These are phyloP conservation scores for Fusarium equiseti DNA, from an alignment of 2,329 filamentous ascomycete species.

Conservation along the genomic window DNA sequence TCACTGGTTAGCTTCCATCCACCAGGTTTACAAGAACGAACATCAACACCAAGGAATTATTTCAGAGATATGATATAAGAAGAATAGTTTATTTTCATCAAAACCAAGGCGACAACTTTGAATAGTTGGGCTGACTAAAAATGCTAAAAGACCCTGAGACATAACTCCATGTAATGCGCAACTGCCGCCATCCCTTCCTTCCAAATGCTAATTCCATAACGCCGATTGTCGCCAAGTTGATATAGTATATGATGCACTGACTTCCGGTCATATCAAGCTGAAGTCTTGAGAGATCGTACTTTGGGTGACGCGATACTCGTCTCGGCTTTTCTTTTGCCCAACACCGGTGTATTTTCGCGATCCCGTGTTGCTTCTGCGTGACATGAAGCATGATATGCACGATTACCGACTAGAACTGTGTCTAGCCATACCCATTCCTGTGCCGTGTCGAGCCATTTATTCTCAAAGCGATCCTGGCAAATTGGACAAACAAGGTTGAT, in stretches of 20 bases:
- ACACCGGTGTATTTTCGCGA: conserved; percentile 64
- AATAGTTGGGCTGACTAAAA: conserved; percentile 10
- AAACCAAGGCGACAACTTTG: conserved; percentile 3
- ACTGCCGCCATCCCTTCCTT: conserved; percentile 12
- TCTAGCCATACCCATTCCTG: conserved; percentile 99
- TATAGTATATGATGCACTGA: conserved; percentile 7
- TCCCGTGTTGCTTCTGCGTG: conserved; percentile 84
- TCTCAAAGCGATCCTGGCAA: conserved; percentile 95
- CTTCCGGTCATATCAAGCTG: conserved; percentile 39
- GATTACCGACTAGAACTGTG: conserved; percentile 79
- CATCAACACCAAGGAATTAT: not conserved
- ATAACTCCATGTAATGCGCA: conserved; percentile 40
- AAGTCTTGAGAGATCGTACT: conserved; percentile 53
- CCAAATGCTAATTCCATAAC: conserved; percentile 35
- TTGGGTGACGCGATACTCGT: conserved; percentile 59
- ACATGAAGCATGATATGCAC: conserved; percentile 91
- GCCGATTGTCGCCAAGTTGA: conserved; percentile 26
- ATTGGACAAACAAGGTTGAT: conserved; percentile 88
- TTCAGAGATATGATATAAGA: not conserved
- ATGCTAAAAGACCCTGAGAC: conserved; percentile 8
- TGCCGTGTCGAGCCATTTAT: conserved; percentile 89
- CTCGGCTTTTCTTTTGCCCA: conserved; percentile 83
- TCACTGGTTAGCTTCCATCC: not conserved
- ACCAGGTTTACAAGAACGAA: not conserved
- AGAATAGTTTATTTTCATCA: conserved; percentile 1